Evolutionary conservation across 129 eudicot genomes (phyloP).

Genomic region (Gnaphalium uliginosum): DNA sequence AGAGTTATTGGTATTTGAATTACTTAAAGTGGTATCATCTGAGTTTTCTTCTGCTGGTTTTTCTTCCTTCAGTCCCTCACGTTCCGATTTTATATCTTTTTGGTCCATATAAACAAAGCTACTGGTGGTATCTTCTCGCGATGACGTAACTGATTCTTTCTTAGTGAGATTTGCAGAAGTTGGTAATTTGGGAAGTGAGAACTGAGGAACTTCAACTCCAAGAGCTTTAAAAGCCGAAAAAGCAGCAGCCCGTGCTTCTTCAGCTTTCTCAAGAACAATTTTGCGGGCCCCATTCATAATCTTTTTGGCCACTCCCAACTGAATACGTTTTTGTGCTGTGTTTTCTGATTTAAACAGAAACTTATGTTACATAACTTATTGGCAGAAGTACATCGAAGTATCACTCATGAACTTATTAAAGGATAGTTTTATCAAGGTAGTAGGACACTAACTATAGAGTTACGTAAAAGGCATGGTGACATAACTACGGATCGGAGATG

Average conservation of each 20-base stretch:
- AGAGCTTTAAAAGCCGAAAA: slow-evolving; percentile 96
- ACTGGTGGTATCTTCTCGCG: slow-evolving; percentile 57
- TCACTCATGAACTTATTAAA: slow-evolving; percentile 1
- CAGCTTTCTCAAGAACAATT: slow-evolving; percentile 92
- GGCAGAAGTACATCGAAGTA: slow-evolving; percentile 9
- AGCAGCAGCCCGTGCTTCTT: slow-evolving; percentile 94
- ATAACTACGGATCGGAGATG: neutral
- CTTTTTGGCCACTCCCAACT: slow-evolving; percentile 90
- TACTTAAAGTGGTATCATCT: slow-evolving; percentile 33
- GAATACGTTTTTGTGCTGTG: slow-evolving; percentile 64
- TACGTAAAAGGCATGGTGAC: slow-evolving; percentile 5
- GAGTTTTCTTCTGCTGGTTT: slow-evolving; percentile 36
- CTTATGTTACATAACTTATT: slow-evolving; percentile 6
- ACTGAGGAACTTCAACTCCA: slow-evolving; percentile 75
- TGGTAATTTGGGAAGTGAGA: slow-evolving; percentile 49
- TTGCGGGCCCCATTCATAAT: slow-evolving; percentile 92
- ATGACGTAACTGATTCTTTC: slow-evolving; percentile 50
- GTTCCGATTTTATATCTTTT: slow-evolving; percentile 27
- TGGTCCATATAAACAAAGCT: slow-evolving; percentile 37
- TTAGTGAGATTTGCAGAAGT: slow-evolving; percentile 28
- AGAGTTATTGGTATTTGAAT: slow-evolving; percentile 21
- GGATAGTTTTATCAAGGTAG: neutral
- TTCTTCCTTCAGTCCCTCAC: slow-evolving; percentile 32
- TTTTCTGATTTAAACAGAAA: slow-evolving; percentile 39
- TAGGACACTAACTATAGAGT: slow-evolving; percentile 11